Evolutionary conservation across 1,284 basidiomycete genomes (phyloP).

Genomic region (Quambalaria eucalypti): DNA sequence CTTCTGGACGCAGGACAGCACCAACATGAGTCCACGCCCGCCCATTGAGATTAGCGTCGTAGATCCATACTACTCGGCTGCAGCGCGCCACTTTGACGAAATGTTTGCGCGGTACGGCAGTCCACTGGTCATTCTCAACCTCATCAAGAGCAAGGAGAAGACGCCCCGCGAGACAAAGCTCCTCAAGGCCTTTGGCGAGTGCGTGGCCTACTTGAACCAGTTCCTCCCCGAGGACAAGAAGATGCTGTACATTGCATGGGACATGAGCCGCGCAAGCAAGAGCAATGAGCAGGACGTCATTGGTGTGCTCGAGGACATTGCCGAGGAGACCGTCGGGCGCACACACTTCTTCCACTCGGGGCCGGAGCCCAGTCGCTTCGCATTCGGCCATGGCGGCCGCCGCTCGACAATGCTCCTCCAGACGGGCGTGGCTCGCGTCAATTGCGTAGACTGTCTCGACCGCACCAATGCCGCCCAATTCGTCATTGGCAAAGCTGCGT

Average conservation of each 20-base stretch:
- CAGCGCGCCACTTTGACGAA: constrained; percentile 85
- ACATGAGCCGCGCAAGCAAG: constrained; percentile 57
- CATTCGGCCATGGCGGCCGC: not conserved
- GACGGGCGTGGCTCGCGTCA: constrained; percentile 62
- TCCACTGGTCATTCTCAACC: constrained; percentile 85
- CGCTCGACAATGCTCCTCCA: constrained; percentile 62
- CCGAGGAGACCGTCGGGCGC: constrained; percentile 81
- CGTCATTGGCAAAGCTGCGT: constrained; percentile 87
- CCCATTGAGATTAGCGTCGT: constrained; percentile 83
- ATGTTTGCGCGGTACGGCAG: constrained; percentile 82
- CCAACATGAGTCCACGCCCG: constrained; percentile 78
- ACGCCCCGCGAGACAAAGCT: constrained; percentile 85
- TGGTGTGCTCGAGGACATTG: constrained; percentile 86
- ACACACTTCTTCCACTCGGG: constrained; percentile 84
- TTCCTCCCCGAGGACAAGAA: constrained; percentile 77
- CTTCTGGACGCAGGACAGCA: constrained; percentile 90
- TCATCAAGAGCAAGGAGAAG: constrained; percentile 61
- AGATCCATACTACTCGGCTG: constrained; percentile 90
- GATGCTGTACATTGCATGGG: constrained; percentile 89
- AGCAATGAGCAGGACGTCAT: constrained; percentile 94
- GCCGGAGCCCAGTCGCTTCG: constrained; percentile 24
- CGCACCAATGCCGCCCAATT: constrained; percentile 92
- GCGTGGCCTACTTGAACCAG: constrained; percentile 86
- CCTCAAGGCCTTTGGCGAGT: constrained; percentile 81
- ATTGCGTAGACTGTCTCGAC: constrained; percentile 81